Base-by-base conservation (phyloP, 2,329 filamentous ascomycete species). In the Fusarium sp. region DNA sequence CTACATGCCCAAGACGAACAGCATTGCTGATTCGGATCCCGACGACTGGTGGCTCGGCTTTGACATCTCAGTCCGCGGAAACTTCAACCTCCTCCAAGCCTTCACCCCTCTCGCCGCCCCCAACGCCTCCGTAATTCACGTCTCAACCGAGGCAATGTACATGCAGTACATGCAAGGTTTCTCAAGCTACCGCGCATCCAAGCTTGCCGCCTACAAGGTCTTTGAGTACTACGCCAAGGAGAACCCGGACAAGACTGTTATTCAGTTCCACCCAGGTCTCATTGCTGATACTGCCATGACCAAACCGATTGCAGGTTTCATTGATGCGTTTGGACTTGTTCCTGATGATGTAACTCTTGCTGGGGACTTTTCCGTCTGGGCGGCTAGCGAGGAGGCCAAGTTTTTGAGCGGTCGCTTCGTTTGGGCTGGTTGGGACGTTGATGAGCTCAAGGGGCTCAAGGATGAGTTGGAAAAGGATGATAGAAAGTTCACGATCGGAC, bases 351-450 rank as follows among this genome's bases (percentile, higher is more conserved):
- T 80, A 5, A 73, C 77, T 40, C 81, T 87, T 11, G 78, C 84
- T 2, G 84, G 78, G 0, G 77, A 83, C 64, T 87, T 87, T 72
- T 67, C 78, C 4, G 80, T 87, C 7, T 87, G 86, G 86, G 75
- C 84, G 29, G 80, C 83, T 0, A 84, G 81, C 29, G 72, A 81
- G 1, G 85, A 88, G 69, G 85, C 87, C 0, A 74, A 70, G 7
- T 88, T 88, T 69, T 73, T 89, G 29, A 84, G 82, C 44, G 80
- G 83, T 4, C 85, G 84, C 55, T 84, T 85, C 24, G 73, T 88
- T 1, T 88, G 85, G 83, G 81, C 83, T 12, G 85, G 85, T 24
- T 89, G 86, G 87, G 87, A 89, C 74, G 82, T 88, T 0, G 81
- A 85, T 42, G 86, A 88, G 71, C 80, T 89, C 36, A 84, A 84